A percentile compares a stretch with the other conserved stretches of the same genome.
These are phyloP conservation scores for Aquilaria malaccensis DNA, from an alignment of 345 rosid genomes.

Conservation along the genomic window DNA sequence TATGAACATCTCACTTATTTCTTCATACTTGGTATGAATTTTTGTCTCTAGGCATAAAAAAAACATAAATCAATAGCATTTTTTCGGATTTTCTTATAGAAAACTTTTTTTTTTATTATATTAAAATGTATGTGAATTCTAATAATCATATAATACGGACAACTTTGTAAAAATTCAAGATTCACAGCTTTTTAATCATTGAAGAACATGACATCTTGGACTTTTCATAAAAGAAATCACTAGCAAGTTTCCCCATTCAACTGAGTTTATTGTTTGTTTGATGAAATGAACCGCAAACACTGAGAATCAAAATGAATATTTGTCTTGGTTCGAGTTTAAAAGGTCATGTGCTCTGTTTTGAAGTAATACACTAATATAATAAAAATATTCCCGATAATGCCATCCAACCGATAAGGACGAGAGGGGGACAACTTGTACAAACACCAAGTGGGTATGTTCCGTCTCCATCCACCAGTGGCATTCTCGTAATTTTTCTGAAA, in stretches of 20 bases:
- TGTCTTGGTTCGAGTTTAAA: background rate
- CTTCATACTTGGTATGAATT: too few relatives aligned
- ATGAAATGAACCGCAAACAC: background rate
- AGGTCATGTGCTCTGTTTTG: constrained; percentile 2
- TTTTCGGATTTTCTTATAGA: too few relatives aligned
- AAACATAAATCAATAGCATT: too few relatives aligned
- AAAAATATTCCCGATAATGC: background rate
- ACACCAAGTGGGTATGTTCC: background rate
- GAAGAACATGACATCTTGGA: background rate
- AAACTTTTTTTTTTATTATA: too few relatives aligned
- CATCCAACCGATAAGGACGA: constrained; percentile 18
- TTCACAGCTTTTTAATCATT: background rate
- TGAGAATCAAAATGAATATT: background rate
- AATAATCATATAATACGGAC: too few relatives aligned
- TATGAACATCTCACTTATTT: too few relatives aligned
- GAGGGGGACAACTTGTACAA: constrained; percentile 5
- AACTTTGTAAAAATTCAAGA: too few relatives aligned
- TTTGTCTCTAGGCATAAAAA: too few relatives aligned
- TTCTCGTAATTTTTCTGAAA: constrained; percentile 9
- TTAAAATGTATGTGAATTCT: too few relatives aligned
- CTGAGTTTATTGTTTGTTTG: background rate
- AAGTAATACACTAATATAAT: background rate
- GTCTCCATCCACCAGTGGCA: constrained; percentile 1
- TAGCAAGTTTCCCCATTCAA: background rate
- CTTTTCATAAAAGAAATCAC: background rate